Conservation (phyloP, 441 rosid genomes). For the Arabidopsis hybrid region DNA sequence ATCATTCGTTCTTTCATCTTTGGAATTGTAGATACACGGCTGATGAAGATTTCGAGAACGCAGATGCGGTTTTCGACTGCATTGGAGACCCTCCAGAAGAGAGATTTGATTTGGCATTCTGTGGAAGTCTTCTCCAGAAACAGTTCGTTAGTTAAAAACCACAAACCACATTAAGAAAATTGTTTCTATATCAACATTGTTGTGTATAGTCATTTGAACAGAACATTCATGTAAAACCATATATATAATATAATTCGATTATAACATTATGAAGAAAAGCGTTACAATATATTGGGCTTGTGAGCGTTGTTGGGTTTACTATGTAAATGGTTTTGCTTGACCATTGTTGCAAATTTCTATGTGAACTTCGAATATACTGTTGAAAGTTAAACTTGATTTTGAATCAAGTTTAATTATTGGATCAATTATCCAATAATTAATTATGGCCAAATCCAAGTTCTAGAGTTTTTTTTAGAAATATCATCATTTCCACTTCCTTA, state of each 20-base stretch:
- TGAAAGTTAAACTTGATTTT: too few species aligned
- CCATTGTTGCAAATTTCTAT: background rate
- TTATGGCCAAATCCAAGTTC: too few species aligned
- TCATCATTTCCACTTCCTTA: too few species aligned
- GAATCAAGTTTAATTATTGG: too few species aligned
- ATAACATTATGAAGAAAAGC: background rate
- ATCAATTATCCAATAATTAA: too few species aligned
- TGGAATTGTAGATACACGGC: slow-evolving; percentile 75
- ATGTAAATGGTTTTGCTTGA: background rate
- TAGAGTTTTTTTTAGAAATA: too few species aligned
- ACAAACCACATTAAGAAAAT: slow-evolving; percentile 4
- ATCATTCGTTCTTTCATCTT: background rate
- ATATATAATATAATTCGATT: background rate
- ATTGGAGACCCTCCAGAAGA: slow-evolving; percentile 98
- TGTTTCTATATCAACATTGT: slow-evolving; percentile 22
- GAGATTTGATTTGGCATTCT: slow-evolving; percentile 82
- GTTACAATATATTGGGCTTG: slow-evolving; percentile 16
- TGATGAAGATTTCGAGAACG: slow-evolving; percentile 84
- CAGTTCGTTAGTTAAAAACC: slow-evolving; percentile 61
- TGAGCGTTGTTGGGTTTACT: slow-evolving; percentile 22
- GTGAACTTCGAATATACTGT: background rate
- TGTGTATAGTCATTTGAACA: background rate
- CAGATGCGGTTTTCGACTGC: slow-evolving; percentile 90
- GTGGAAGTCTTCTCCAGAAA: slow-evolving; percentile 80
- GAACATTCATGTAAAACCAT: background rate